Base-by-base conservation (phyloP, 129 eudicot genomes). In the Mikania micrantha region DNA sequence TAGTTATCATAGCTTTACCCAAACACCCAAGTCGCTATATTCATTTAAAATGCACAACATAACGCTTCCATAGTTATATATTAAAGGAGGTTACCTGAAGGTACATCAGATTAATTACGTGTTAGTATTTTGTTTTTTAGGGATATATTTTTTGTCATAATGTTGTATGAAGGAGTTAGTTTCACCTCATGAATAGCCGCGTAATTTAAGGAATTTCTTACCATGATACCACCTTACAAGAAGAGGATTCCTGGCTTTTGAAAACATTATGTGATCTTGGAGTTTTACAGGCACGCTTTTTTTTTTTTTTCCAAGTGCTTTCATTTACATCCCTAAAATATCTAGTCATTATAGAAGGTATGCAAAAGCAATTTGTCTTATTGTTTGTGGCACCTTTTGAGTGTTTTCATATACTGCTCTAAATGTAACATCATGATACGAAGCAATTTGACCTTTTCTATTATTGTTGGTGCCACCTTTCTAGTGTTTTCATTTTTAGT, bases 241-340 rank as follows among this genome's bases (percentile, higher is more conserved):
- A 34, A n/a, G n/a, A n/a, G 45, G 21, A 52, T 42, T 1, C 48
- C 4, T 70, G 40, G 66, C 31, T 28, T 70, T 38, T 70, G 65
- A 70, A 40, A 56, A 11, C 0, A 36, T 56, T 53, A 36, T 69
- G 39, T 0, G 28, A 53, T 52, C 9, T 68, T 21, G 36, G 73
- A 29, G 49, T 21, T 19, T 21, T 8, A 12, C 13, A 9, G 12
- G n/a, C 9, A 12, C 64, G 4, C 53, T 39, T 36, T 69, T 5
- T 36, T 38, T 8, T 6, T 38, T 34, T 29, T 19, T 24, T 11
- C 4, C n/a, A 22, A 28, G 42, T 44, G 57, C 27, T 28, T 66
- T 66, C 40, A 44, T 44, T 17, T 4, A 42, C 4, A 0, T 1
- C 42, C 16, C 28, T 7, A 6, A 66, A 27, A n/a, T 24, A 16